Conservation (phyloP, 129 eudicot species). For the Escallonia herrerae region DNA sequence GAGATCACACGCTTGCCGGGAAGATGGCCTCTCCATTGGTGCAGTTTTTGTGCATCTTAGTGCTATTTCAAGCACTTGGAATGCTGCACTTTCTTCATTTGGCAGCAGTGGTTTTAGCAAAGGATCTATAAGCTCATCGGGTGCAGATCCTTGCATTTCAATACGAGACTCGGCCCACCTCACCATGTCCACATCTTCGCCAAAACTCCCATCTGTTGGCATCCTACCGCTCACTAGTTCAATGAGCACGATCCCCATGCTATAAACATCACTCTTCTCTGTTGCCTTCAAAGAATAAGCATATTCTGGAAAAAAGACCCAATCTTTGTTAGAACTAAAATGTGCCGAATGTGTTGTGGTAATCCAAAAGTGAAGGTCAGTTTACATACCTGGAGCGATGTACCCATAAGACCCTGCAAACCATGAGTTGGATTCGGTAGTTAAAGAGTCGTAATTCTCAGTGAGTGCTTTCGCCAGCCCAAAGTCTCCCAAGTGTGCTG, state of each 20-base stretch:
- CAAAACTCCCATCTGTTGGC: slow-evolving; percentile 87
- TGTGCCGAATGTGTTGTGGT: not conserved
- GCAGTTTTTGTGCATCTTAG: slow-evolving; percentile 80
- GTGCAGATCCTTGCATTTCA: slow-evolving; percentile 43
- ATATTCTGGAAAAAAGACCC: slow-evolving; percentile 40
- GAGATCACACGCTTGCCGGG: slow-evolving; percentile 62
- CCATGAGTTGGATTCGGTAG: slow-evolving; percentile 68
- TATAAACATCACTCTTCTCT: slow-evolving; percentile 89
- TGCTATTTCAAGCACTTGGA: slow-evolving; percentile 78
- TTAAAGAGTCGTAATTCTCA: slow-evolving; percentile 39
- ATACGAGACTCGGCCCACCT: slow-evolving; percentile 75
- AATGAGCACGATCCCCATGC: slow-evolving; percentile 92
- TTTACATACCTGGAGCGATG: slow-evolving; percentile 81
- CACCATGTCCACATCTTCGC: slow-evolving; percentile 82
- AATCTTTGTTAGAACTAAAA: slow-evolving; percentile 1
- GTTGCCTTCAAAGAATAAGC: slow-evolving; percentile 82
- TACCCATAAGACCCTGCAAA: slow-evolving; percentile 95
- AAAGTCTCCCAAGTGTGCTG: slow-evolving; percentile 92
- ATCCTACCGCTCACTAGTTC: slow-evolving; percentile 86
- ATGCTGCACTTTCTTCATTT: slow-evolving; percentile 55
- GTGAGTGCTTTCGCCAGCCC: slow-evolving; percentile 84
- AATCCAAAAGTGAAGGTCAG: no score
- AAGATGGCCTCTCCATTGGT: slow-evolving; percentile 81
- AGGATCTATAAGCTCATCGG: slow-evolving; percentile 65
- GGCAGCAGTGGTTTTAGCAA: slow-evolving; percentile 52